Base-by-base conservation (phyloP, 257 asterid genomes). In the Schizonepeta tenuifolia region DNA sequence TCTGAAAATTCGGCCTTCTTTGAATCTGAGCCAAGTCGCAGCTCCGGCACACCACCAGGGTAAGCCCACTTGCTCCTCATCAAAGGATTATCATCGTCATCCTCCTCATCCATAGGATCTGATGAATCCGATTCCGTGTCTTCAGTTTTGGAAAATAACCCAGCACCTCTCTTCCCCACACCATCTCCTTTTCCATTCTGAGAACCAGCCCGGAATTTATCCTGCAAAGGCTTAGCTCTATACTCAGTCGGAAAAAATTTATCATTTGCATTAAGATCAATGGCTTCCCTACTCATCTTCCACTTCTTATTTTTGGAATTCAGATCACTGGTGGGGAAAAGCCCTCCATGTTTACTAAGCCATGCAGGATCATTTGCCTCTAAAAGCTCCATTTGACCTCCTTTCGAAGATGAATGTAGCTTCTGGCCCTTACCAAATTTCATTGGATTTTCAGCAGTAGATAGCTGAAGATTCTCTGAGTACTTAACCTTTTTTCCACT, bases 81-180 rank as follows among this genome's bases (percentile, higher is more conserved):
- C 85, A 90, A 69, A 54, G 98, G 97, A 79, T 92, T 92, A 75
- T 86, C 88, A 67, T 89, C 95, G 59, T 89, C 93, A 47, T 83
- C 95, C 20, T 85, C 88, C 38, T 82, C 93, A 40, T 84, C 88
- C 75, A 88, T 77, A 65, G 88, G 93, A 72, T 82, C 96, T 20
- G 97, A 92, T 51, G 99, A 95, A 81, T 95, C 99, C 5, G 99
- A 90, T 65, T 95, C 99, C 22, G 98, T 95, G 80, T 92, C 98
- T 76, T 95, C 98, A 77, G 73, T 78, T 75, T 86, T 83, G 41
- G 82, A 69, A 56, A 81, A 83, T 55, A 58, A 70, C 61, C 82
- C 77, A 47, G 62, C 28, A 26, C 85, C 92, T 82, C 87, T 86
- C 65, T 64, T 74, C 51, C 83, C 83, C 13, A 41, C 71, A 36